phyloP scores from a whole-genome alignment of 148 eudicot genomes.

The Linanthus parryae region DNA sequence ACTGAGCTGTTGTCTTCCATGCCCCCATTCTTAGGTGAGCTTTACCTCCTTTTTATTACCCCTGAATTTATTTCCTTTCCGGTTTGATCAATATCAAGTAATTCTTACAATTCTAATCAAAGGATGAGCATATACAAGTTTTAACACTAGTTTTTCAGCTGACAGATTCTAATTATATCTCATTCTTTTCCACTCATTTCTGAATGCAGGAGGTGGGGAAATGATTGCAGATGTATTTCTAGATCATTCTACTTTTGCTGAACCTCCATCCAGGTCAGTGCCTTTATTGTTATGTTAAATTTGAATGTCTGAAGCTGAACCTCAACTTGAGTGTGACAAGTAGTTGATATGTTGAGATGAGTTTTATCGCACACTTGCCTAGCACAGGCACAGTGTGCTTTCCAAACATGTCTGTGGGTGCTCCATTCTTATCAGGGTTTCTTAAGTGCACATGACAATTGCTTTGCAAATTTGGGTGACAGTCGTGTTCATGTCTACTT shows the following conservation, averaged over 20 bases:
- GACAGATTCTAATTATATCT: background rate
- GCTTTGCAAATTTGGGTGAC: too few species aligned
- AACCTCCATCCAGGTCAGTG: conserved; percentile 91
- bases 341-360: too few species aligned
- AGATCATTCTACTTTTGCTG: conserved; percentile 92
- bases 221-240: conserved; percentile 95
- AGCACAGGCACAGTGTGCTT: too few species aligned
- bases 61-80: too few species aligned
- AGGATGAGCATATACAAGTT: background rate
- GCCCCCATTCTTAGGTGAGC: conserved; percentile 95
- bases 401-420: too few species aligned
- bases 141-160: background rate
- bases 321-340: too few species aligned
- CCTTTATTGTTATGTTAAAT: conserved; percentile 4
- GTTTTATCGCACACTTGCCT: too few species aligned
- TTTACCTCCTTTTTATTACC: conserved; percentile 7
- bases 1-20: conserved; percentile 61
- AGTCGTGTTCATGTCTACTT: too few species aligned
- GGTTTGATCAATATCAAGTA: conserved; percentile 10
- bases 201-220: conserved; percentile 85
- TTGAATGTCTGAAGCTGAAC: too few species aligned
- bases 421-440: too few species aligned
- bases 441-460: too few species aligned
- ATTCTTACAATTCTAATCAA: background rate
- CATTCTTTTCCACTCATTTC: background rate